Percentiles rank a stretch among this genome's conserved stretches.
Conservation (phyloP, 306 rosid species). For the Vachellia pachyceras region DNA sequence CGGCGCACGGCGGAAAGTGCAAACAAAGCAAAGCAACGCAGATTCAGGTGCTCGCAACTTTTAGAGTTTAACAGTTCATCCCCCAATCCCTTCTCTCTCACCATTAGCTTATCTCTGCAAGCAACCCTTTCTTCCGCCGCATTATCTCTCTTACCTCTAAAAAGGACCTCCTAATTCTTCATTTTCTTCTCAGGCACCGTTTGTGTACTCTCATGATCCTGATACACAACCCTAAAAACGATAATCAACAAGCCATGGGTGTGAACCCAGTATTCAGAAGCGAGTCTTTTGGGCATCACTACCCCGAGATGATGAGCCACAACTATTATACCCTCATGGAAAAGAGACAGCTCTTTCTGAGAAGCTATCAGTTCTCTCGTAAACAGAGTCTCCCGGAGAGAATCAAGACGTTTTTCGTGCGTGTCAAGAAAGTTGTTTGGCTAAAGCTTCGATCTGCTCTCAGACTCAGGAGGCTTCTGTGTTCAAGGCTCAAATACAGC, state of each 20-base stretch:
- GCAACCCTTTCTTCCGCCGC: background rate
- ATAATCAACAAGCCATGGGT: constrained; percentile 34
- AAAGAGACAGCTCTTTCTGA: constrained; percentile 78
- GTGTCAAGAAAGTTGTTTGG: constrained; percentile 65
- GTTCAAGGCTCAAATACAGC: constrained; percentile 56
- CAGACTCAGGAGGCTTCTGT: constrained; percentile 45
- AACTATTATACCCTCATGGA: constrained; percentile 56
- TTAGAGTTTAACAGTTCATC: background rate
- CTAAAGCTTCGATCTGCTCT: constrained; percentile 58
- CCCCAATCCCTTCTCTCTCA: constrained; percentile 10
- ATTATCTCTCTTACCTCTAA: background rate
- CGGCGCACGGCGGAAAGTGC: constrained; percentile 47
- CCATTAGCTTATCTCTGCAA: background rate
- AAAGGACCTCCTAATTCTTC: background rate
- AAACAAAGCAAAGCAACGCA: constrained; percentile 37
- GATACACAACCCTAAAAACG: constrained; percentile 31
- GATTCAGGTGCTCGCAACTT: constrained; percentile 45
- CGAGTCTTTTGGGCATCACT: constrained; percentile 53
- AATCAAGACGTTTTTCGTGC: constrained; percentile 61
- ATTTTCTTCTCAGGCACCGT: constrained; percentile 14
- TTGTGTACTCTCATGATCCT: constrained; percentile 25
- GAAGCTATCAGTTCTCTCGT: constrained; percentile 87
- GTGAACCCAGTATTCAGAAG: constrained; percentile 54
- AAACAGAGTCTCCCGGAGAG: constrained; percentile 67
- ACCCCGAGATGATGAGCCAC: constrained; percentile 34